phyloP scores from a whole-genome alignment of 305 asterid genomes.

The Fraxinus greggii region DNA sequence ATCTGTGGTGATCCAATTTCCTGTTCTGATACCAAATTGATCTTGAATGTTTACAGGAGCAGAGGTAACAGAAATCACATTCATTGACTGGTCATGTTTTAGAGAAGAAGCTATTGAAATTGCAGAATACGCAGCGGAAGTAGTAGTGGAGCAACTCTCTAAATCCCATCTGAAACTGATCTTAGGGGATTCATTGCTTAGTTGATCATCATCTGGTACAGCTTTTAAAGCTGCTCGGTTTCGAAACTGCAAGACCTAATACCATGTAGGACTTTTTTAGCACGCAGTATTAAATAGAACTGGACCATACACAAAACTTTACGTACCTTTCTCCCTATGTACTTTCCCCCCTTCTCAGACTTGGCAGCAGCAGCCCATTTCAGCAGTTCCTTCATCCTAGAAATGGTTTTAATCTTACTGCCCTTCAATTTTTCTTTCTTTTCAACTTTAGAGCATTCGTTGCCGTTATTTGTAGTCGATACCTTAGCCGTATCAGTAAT shows the following conservation, averaged over 20 bases:
- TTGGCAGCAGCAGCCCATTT: slow-evolving; percentile 73
- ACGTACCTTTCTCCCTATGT: slow-evolving; percentile 49
- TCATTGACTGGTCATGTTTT: slow-evolving; percentile 24
- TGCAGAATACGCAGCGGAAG: slow-evolving; percentile 51
- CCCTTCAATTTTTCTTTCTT: slow-evolving; percentile 44
- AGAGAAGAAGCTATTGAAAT: slow-evolving; percentile 37
- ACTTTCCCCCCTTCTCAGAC: slow-evolving; percentile 56
- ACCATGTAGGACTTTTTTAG: background rate
- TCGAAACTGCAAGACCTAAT: slow-evolving; percentile 49
- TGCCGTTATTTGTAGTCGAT: slow-evolving; percentile 25
- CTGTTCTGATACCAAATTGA: slow-evolving; percentile 28
- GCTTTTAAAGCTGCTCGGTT: slow-evolving; percentile 38
- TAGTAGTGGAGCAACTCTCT: slow-evolving; percentile 61
- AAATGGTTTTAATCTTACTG: slow-evolving; percentile 44
- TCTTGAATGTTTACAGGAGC: slow-evolving; percentile 43
- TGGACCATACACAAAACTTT: background rate
- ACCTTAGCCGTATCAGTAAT: slow-evolving; percentile 32
- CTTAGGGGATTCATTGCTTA: slow-evolving; percentile 67
- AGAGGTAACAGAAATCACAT: slow-evolving; percentile 32
- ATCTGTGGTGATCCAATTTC: slow-evolving; percentile 82
- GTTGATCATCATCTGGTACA: slow-evolving; percentile 44
- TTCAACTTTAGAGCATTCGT: slow-evolving; percentile 22
- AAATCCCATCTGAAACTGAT: slow-evolving; percentile 73
- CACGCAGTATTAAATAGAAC: background rate
- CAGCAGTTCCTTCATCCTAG: slow-evolving; percentile 66